Conservation (phyloP, 1,284 basidiomycete species). For the Termitomyces sp. region DNA sequence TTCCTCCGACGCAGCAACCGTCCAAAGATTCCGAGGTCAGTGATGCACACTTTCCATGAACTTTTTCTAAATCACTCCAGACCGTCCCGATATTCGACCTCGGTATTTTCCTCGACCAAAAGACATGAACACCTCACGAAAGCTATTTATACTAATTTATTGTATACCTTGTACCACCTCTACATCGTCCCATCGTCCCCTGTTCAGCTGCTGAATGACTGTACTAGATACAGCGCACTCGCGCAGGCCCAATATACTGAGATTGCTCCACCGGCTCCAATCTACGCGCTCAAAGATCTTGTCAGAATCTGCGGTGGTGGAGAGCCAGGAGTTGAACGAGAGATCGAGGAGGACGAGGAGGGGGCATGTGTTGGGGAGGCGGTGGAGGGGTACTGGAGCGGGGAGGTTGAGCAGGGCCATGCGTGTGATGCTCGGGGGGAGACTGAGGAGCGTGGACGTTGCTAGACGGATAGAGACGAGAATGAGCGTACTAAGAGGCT, state of each 20-base stretch:
- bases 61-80: slow-evolving; percentile 16
- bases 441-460: slow-evolving; percentile 35
- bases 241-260: slow-evolving; percentile 51
- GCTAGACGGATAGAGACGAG: slow-evolving; percentile 34
- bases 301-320: slow-evolving; percentile 26
- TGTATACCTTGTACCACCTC: slow-evolving; percentile 37
- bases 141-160: background rate
- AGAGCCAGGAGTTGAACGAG: slow-evolving; percentile 64
- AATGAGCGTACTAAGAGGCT: slow-evolving; percentile 36
- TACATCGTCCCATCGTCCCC: slow-evolving; percentile 60
- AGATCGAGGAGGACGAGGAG: slow-evolving; percentile 58
- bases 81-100: slow-evolving; percentile 47
- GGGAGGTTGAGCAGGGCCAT: slow-evolving; percentile 53
- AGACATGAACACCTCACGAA: slow-evolving; percentile 25
- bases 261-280: slow-evolving; percentile 48
- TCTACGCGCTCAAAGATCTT: slow-evolving; percentile 45
- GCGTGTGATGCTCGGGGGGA: slow-evolving; percentile 57
- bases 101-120: slow-evolving; percentile 43
- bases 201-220: slow-evolving; percentile 44
- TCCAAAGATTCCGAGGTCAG: slow-evolving; percentile 24
- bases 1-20: slow-evolving; percentile 34
- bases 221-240: slow-evolving; percentile 41
- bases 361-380: slow-evolving; percentile 57
- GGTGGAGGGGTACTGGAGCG: slow-evolving; percentile 46
- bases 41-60: background rate